phyloP scores from a whole-genome alignment of 2,329 filamentous ascomycete species.

The Pseudocercospora vitis region DNA sequence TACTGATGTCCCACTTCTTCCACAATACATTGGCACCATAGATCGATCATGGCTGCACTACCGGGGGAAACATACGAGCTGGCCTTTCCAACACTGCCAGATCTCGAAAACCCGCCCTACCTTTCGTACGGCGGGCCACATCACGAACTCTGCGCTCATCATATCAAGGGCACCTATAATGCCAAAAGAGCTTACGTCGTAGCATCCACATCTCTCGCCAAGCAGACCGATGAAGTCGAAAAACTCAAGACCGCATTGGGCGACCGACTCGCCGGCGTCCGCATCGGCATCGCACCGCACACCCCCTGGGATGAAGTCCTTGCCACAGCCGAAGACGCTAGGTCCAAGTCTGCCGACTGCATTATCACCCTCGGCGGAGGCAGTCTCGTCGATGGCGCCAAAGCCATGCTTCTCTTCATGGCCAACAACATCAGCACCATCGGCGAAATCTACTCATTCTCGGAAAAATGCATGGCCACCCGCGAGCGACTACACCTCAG shows the following conservation, averaged over 20 bases:
- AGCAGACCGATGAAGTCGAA: conserved; percentile 49
- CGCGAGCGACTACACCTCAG: not conserved
- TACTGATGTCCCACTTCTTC: too few species aligned
- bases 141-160: conserved; percentile 46
- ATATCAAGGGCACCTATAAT: conserved; percentile 47
- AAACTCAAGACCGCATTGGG: conserved; percentile 46
- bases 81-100: conserved; percentile 19
- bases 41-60: conserved; percentile 14
- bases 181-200: conserved; percentile 54
- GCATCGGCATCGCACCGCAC: conserved; percentile 56
- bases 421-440: conserved; percentile 24
- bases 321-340: conserved; percentile 47
- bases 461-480: conserved; percentile 5
- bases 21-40: too few species aligned
- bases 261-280: conserved; percentile 46
- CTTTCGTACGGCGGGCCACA: conserved; percentile 53
- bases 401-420: conserved; percentile 48
- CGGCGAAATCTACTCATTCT: conserved; percentile 14
- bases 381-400: conserved; percentile 58
- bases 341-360: conserved; percentile 46
- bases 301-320: conserved; percentile 56
- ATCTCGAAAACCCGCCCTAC: conserved; percentile 36
- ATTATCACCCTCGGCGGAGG: conserved; percentile 58
- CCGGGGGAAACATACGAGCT: conserved; percentile 27
- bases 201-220: conserved; percentile 51